These are phyloP conservation scores for Chlorencoelia australis DNA, from an alignment of 2,329 filamentous ascomycete species.

Conservation along the genomic window DNA sequence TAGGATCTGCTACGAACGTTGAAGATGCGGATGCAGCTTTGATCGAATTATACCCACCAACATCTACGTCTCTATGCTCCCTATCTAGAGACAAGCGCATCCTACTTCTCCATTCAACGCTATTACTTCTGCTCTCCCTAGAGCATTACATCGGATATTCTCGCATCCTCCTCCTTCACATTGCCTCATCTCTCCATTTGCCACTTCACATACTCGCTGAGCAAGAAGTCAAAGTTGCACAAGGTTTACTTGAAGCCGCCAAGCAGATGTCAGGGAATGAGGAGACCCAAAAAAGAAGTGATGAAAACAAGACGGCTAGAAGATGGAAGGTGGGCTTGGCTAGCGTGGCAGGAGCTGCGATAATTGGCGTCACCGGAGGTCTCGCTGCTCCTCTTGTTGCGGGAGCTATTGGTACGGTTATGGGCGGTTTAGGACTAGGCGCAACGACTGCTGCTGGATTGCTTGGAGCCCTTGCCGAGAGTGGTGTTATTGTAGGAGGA, in stretches of 20 bases:
- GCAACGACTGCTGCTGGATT: constrained; percentile 66
- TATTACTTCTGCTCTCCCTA: constrained; percentile 65
- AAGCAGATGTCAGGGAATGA: constrained; percentile 57
- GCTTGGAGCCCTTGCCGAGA: constrained; percentile 71
- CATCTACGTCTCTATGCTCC: constrained; percentile 49
- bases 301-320: constrained; percentile 58
- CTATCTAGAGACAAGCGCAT: constrained; percentile 51
- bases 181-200: constrained; percentile 63
- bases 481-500: constrained; percentile 67
- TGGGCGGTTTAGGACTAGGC: constrained; percentile 67
- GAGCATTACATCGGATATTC: constrained; percentile 70
- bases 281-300: constrained; percentile 62
- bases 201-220: constrained; percentile 52
- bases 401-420: constrained; percentile 33
- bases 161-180: constrained; percentile 57
- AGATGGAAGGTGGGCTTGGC: constrained; percentile 90
- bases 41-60: constrained; percentile 44
- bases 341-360: constrained; percentile 73
- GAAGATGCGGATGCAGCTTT: constrained; percentile 40
- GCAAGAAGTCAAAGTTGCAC: constrained; percentile 67
- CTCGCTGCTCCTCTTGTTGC: constrained; percentile 60
- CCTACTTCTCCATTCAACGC: constrained; percentile 59
- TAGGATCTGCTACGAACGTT: constrained; percentile 31
- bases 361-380: constrained; percentile 64
- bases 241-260: constrained; percentile 65